Conservation (phyloP, 2,329 filamentous ascomycete genomes). For the Aspergillus udagawae region DNA sequence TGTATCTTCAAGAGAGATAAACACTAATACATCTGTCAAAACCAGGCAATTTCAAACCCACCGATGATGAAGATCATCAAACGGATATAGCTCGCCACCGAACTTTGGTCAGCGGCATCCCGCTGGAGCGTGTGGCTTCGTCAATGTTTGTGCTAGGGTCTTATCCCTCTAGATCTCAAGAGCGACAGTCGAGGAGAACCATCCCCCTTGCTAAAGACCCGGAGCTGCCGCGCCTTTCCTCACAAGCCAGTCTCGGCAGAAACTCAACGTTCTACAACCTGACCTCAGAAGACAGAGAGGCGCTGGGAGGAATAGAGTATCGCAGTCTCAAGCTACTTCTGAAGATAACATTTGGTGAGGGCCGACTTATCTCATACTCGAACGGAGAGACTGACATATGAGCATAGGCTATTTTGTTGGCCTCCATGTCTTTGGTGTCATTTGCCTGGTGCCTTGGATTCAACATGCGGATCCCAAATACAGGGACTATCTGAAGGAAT, state of each 20-base stretch:
- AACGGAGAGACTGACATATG: not conserved
- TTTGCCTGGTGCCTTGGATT: slow-evolving; percentile 50
- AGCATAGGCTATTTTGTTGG: slow-evolving; percentile 44
- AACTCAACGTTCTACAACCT: slow-evolving; percentile 48
- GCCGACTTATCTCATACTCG: not conserved
- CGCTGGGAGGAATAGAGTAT: slow-evolving; percentile 53
- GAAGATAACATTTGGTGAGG: slow-evolving; percentile 43
- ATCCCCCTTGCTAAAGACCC: slow-evolving; percentile 19
- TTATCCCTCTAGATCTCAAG: slow-evolving; percentile 7
- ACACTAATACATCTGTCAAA: not conserved
- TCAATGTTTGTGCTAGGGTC: slow-evolving; percentile 8
- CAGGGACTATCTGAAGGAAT: slow-evolving; percentile 35
- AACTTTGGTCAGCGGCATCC: not conserved
- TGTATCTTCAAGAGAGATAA: not conserved
- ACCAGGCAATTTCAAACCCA: not conserved
- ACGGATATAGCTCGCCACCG: not conserved
- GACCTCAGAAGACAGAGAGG: slow-evolving; percentile 39
- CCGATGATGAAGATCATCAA: not conserved
- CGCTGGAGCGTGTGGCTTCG: slow-evolving; percentile 8
- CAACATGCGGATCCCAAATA: slow-evolving; percentile 41
- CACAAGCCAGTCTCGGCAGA: slow-evolving; percentile 42
- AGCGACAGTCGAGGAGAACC: slow-evolving; percentile 11
- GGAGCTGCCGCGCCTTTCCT: slow-evolving; percentile 40
- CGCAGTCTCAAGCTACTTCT: slow-evolving; percentile 48
- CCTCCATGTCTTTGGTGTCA: slow-evolving; percentile 46